Conservation (phyloP, 2,329 filamentous ascomycete genomes). For the Tolypocladium inflatum region DNA sequence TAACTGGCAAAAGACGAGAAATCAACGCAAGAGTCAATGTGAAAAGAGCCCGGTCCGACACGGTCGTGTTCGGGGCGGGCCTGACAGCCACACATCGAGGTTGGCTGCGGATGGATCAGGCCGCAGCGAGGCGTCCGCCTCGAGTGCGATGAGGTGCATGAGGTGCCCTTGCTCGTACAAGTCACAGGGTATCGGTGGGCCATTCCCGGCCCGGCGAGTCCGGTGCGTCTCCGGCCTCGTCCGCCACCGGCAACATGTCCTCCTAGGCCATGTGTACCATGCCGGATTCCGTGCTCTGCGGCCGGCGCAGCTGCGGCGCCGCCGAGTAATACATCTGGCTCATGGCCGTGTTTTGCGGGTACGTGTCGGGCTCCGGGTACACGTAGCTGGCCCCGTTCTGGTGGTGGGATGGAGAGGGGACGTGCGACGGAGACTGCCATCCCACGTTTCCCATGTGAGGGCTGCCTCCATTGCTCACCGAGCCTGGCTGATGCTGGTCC, state of each 20-base stretch:
- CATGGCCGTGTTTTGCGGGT: slow-evolving; percentile 48
- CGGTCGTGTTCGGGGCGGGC: background rate
- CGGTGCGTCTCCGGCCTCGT: background rate
- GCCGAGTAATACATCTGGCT: slow-evolving; percentile 66
- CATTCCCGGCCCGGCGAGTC: background rate
- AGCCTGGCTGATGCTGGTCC: slow-evolving; percentile 61
- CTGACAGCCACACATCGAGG: background rate
- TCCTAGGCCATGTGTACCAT: slow-evolving; percentile 31
- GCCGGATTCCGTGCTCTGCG: slow-evolving; percentile 63
- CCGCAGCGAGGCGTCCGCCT: background rate
- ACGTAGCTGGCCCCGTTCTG: slow-evolving; percentile 57
- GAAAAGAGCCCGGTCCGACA: background rate
- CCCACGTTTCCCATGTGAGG: slow-evolving; percentile 75
- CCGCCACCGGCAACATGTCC: slow-evolving; percentile 6
- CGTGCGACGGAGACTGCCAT: slow-evolving; percentile 80
- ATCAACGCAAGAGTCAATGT: background rate
- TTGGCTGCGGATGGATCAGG: background rate
- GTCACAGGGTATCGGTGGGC: slow-evolving; percentile 14
- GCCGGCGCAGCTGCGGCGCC: slow-evolving; percentile 54
- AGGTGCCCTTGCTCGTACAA: background rate
- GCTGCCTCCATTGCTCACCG: slow-evolving; percentile 66
- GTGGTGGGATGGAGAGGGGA: slow-evolving; percentile 53
- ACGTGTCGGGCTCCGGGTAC: slow-evolving; percentile 76
- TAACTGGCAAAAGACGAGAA: background rate
- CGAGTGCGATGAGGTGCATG: too few relatives aligned